A percentile compares a stretch with the other conserved stretches of the same genome.
These are phyloP conservation scores for Yamagishiella unicocca DNA, from an alignment of 139 green algal genomes.

Conservation along the genomic window DNA sequence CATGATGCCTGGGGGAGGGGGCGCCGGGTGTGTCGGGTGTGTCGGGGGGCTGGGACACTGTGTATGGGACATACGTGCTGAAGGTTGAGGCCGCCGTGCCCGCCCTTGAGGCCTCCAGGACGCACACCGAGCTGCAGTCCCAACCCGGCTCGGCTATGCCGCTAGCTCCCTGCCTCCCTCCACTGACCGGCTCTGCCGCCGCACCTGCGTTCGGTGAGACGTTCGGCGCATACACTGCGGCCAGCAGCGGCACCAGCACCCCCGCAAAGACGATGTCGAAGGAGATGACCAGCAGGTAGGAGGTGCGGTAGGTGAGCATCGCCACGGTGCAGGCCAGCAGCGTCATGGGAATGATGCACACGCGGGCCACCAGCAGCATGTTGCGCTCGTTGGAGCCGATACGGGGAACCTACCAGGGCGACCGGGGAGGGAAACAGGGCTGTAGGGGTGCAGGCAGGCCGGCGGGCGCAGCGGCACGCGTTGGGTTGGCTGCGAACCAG, in stretches of 20 bases:
- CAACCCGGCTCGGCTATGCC: no score
- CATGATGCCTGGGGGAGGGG: constrained; percentile 15
- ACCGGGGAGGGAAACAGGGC: neutral
- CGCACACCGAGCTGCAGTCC: no score
- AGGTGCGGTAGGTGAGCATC: constrained; percentile 49
- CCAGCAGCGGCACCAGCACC: constrained; percentile 60
- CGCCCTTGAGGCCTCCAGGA: no score
- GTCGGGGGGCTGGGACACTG: no score
- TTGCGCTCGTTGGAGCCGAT: constrained; percentile 44
- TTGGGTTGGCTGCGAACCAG: no score
- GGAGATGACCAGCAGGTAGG: constrained; percentile 62
- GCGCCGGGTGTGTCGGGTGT: neutral
- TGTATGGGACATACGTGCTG: no score
- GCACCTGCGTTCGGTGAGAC: constrained; percentile 55
- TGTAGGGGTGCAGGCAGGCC: neutral
- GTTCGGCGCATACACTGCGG: constrained; percentile 48
- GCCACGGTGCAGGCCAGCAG: constrained; percentile 47
- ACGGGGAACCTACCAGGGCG: constrained; percentile 35
- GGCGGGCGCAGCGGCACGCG: no score
- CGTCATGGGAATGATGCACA: constrained; percentile 51
- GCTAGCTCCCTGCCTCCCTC: no score
- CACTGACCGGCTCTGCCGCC: no score
- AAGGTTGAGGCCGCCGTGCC: no score
- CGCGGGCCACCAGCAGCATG: constrained; percentile 53
- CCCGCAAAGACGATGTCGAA: constrained; percentile 64